These are phyloP conservation scores for Parachlorella kessleri DNA, from an alignment of 139 green algal species.

Conservation along the genomic window DNA sequence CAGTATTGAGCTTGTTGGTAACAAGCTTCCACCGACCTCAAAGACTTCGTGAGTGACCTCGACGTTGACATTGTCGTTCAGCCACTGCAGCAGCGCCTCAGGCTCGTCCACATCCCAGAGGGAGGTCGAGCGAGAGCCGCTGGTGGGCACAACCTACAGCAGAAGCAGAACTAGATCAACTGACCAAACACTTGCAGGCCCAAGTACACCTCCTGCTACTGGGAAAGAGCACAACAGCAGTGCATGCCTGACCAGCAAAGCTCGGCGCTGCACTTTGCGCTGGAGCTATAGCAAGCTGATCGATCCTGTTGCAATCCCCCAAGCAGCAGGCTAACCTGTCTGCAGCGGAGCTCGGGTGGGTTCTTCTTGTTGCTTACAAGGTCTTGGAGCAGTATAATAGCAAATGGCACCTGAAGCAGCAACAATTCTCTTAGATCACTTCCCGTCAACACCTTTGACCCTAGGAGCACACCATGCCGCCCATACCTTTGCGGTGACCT, in stretches of 20 bases:
- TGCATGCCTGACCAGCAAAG: not conserved
- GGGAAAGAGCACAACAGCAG: not conserved
- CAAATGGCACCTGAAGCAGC: slow-evolving; percentile 1
- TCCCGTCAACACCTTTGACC: not conserved
- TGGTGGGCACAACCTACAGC: slow-evolving; percentile 17
- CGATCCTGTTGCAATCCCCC: too few relatives aligned
- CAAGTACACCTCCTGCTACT: not conserved
- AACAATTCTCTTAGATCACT: not conserved
- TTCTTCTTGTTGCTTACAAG: not conserved
- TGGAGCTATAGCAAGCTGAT: too few relatives aligned
- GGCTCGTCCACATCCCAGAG: slow-evolving; percentile 23
- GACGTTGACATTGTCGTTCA: slow-evolving; percentile 31
- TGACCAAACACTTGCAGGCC: not conserved
- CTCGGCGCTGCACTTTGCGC: not conserved
- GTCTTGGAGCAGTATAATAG: slow-evolving; percentile 21
- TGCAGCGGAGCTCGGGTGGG: not conserved
- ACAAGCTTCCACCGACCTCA: too few relatives aligned
- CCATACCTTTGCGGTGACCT: slow-evolving; percentile 43
- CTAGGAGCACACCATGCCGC: too few relatives aligned
- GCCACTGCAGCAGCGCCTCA: slow-evolving; percentile 14
- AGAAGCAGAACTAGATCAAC: too few relatives aligned
- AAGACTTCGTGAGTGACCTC: slow-evolving; percentile 1
- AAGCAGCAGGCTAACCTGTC: too few relatives aligned
- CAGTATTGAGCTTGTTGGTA: too few relatives aligned
- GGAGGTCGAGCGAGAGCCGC: slow-evolving; percentile 5